phyloP scores from a whole-genome alignment of 2,329 filamentous ascomycete genomes.

The Colletotrichum musae region DNA sequence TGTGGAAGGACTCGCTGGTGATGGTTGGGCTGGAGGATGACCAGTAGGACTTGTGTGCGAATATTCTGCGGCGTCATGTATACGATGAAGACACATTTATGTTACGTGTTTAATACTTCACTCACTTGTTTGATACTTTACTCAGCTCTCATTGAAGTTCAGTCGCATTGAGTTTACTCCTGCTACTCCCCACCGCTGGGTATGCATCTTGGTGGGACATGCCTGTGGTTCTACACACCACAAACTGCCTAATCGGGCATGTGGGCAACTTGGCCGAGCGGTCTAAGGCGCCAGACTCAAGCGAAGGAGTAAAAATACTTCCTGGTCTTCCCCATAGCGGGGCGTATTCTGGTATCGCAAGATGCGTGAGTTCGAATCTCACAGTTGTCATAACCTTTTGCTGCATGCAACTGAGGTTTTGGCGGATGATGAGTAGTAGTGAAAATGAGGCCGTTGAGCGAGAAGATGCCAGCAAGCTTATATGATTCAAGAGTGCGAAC shows the following conservation, averaged over 20 bases:
- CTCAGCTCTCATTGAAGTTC: background rate
- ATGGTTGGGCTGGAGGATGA: slow-evolving; percentile 20
- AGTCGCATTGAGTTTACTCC: too few species aligned
- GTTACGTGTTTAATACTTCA: background rate
- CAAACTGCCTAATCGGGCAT: slow-evolving; percentile 8
- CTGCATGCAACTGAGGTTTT: background rate
- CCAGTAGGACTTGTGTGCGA: background rate
- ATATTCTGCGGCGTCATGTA: background rate
- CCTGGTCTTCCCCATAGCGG: background rate
- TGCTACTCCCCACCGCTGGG: background rate
- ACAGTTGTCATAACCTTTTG: slow-evolving; percentile 24
- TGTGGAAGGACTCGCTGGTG: slow-evolving; percentile 15
- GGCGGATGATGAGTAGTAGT: too few species aligned
- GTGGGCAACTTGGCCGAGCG: slow-evolving; percentile 32
- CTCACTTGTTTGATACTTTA: background rate
- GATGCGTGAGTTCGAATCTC: slow-evolving; percentile 33
- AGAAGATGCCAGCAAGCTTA: too few species aligned
- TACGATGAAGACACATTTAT: background rate
- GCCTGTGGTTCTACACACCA: background rate
- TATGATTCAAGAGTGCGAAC: too few species aligned
- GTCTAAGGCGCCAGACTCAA: slow-evolving; percentile 35
- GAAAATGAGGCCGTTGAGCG: too few species aligned
- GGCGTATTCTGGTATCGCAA: slow-evolving; percentile 29
- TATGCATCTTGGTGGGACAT: slow-evolving; percentile 11
- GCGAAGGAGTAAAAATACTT: background rate